phyloP scores from a whole-genome alignment of 228 moss, liverwort and hornwort genomes.

The Sphagnum magellanicum region DNA sequence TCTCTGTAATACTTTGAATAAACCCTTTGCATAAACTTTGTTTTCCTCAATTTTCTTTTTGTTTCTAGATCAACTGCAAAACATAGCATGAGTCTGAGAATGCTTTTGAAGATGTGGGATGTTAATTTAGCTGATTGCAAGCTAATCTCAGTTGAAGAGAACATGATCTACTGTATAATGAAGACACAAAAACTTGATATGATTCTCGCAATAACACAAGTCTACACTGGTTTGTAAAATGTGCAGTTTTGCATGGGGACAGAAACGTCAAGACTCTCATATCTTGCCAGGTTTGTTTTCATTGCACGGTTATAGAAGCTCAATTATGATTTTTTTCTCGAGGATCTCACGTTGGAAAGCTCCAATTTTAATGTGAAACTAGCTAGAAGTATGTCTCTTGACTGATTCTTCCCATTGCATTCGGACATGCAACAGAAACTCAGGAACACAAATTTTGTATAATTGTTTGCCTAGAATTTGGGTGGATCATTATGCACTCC shows the following conservation, averaged over 20 bases:
- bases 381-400: no score
- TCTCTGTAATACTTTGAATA: conserved; percentile 12
- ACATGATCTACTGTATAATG: not conserved
- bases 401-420: no score
- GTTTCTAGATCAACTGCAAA: not conserved
- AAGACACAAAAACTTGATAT: not conserved
- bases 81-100: not conserved
- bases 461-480: no score
- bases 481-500: no score
- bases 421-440: no score
- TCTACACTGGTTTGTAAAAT: not conserved
- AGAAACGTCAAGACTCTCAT: conserved; percentile 13
- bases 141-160: not conserved
- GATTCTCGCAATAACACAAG: not conserved
- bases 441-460: no score
- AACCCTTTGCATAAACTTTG: not conserved
- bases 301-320: no score
- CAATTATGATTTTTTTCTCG: no score
- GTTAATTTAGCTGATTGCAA: not conserved
- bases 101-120: not conserved
- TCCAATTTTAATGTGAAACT: no score
- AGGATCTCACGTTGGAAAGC: no score
- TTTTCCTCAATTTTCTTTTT: not conserved
- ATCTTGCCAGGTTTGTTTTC: conserved; percentile 20
- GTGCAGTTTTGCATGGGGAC: conserved; percentile 39